Base-by-base conservation (phyloP, 306 rosid genomes). In the Dalbergia cochinchinensis region DNA sequence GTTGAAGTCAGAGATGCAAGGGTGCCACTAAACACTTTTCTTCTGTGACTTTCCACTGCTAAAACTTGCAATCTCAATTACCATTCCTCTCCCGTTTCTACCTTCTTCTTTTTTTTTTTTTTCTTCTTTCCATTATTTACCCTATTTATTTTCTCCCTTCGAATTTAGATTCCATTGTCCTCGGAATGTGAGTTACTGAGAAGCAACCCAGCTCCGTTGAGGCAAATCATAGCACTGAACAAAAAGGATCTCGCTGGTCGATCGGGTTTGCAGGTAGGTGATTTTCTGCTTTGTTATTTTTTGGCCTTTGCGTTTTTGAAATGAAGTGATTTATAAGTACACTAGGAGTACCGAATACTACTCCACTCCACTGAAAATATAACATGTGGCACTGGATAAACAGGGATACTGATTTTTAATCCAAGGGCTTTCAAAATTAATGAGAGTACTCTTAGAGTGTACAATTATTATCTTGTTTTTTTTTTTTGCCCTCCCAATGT, bases 1-100 rank as follows among this genome's bases (percentile, higher is more conserved):
- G 84, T 92, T 7, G 89, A 94, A 64, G 86, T 94, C 82, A 80
- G 94, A 86, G 98, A 94, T 61, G 97, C 98, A 59, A 86, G 94
- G 94, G 97, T 94, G 71, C 5, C 50, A 37, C 11, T 18, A 1
- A 3, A 5, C 4, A 50, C 16, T 65, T 37, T 37, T 22, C 55
- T 64, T 20, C 44, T 55, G 4, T 11, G 47, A 33, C 68, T 12
- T 16, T 16, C 47, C 44, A 14, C 41, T 35, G 12, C 34, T 77
- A 35, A 51, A 64, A 26, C 50, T 48, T 50, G 44, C 37, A 47
- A 61, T 61, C 9, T 26, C 16, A 61, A 31, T 61, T 20, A 59
- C 37, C 39, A 15, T 31, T 37, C 11, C 14, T 34, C 20, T 19
- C 16, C 33, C 0, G 0, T 42, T 55, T 55, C 71, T n/a, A 31